Conservation (phyloP, 805 yeast genomes). For the Kuraishia piskuri region DNA sequence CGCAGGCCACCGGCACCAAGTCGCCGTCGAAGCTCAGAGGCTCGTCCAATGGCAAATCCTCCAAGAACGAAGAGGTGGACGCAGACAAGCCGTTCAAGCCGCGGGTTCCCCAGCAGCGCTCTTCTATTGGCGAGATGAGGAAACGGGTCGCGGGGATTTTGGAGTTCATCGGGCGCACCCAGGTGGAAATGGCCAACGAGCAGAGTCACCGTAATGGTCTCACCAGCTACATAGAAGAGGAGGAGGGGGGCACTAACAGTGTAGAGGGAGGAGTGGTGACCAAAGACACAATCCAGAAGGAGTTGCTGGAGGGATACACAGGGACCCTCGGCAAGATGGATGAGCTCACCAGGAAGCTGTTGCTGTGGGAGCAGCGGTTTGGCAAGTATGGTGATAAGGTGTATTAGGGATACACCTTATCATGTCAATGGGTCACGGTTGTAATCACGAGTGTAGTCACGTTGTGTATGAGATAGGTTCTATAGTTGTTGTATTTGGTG, state of each 20-base stretch:
- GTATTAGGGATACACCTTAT: too few species aligned
- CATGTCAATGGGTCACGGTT: too few species aligned
- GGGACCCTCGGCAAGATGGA: slow-evolving; percentile 64
- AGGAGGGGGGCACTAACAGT: slow-evolving; percentile 15
- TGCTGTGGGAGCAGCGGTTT: slow-evolving; percentile 74
- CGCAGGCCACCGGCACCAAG: slow-evolving; percentile 3
- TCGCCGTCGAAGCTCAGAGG: slow-evolving; percentile 2
- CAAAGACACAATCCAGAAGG: slow-evolving; percentile 20
- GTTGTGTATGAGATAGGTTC: too few species aligned
- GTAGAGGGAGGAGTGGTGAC: slow-evolving; percentile 14
- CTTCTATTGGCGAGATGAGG: slow-evolving; percentile 75
- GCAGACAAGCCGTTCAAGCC: slow-evolving; percentile 75
- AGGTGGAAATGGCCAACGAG: slow-evolving; percentile 72
- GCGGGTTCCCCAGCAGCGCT: slow-evolving; percentile 68
- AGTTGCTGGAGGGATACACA: slow-evolving; percentile 40
- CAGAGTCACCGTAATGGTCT: slow-evolving; percentile 47
- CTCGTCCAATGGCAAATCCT: slow-evolving; percentile 5
- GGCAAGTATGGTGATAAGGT: slow-evolving; percentile 21
- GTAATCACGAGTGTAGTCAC: too few species aligned
- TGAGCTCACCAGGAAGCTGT: slow-evolving; percentile 56
- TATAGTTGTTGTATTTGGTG: too few species aligned
- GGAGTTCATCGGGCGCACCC: slow-evolving; percentile 86
- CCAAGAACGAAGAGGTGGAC: slow-evolving; percentile 29
- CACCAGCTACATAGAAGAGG: slow-evolving; percentile 33
- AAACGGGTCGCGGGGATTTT: slow-evolving; percentile 82